phyloP scores from a whole-genome alignment of 495 filamentous ascomycete species.

The Podospora sp. region DNA sequence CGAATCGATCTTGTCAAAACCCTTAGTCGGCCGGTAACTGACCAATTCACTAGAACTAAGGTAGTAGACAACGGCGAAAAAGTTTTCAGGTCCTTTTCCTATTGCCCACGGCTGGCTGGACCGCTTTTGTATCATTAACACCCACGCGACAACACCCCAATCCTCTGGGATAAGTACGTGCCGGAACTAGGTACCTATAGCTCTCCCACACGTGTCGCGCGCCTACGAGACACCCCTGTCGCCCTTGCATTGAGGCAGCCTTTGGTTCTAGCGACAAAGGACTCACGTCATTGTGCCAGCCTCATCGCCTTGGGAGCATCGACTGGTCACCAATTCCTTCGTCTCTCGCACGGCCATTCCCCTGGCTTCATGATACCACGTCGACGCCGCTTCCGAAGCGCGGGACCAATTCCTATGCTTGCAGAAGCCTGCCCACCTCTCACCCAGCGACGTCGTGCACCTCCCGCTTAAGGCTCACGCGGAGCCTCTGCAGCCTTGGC shows the following conservation, averaged over 20 bases:
- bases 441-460: not conserved
- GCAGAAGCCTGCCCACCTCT: not conserved
- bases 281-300: not conserved
- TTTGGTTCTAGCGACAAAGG: no score
- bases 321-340: not conserved
- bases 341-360: no score
- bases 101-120: no score
- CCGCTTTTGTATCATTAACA: no score
- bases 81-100: not conserved
- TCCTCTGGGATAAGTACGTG: no score
- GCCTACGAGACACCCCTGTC: no score
- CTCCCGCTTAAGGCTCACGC: not conserved
- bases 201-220: no score
- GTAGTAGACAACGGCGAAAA: not conserved
- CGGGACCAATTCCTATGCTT: conserved; percentile 4
- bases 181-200: no score
- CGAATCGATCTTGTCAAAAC: not conserved
- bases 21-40: not conserved
- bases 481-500: not conserved
- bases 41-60: not conserved
- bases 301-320: not conserved
- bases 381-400: conserved; percentile 3
- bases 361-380: conserved; percentile 11
- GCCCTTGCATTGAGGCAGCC: no score
- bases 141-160: not conserved